A percentile compares a stretch with the other conserved stretches of the same genome.
These are phyloP conservation scores for Forsythia viridissima DNA, from an alignment of 257 asterid genomes.

Conservation along the genomic window DNA sequence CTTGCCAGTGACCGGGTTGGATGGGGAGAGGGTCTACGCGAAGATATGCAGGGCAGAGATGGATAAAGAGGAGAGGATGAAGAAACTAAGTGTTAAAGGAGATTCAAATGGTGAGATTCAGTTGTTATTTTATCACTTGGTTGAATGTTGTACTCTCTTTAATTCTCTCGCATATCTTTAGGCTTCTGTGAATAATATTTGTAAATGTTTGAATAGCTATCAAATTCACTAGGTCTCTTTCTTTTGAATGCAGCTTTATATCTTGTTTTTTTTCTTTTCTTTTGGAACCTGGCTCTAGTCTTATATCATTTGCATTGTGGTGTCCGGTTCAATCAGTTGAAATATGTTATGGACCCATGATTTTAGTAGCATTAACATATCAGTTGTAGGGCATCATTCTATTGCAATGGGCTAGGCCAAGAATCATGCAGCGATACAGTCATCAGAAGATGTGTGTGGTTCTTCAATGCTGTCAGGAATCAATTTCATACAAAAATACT, in stretches of 20 bases:
- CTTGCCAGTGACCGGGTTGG: conserved; percentile 86
- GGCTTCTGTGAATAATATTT: neutral
- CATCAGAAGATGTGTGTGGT: neutral
- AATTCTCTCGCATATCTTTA: neutral
- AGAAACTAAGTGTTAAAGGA: conserved; percentile 40
- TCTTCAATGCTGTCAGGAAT: neutral
- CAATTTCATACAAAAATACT: neutral
- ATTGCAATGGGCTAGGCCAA: neutral
- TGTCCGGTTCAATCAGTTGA: neutral
- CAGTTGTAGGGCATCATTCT: too few species aligned
- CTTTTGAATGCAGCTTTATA: neutral
- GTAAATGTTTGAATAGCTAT: neutral
- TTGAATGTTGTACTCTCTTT: neutral
- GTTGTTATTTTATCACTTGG: conserved; percentile 1
- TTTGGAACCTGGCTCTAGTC: neutral
- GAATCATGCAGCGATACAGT: neutral
- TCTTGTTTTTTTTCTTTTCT: neutral
- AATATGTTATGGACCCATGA: neutral
- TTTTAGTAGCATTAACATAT: neutral
- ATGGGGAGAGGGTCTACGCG: conserved; percentile 92
- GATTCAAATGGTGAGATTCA: conserved; percentile 48
- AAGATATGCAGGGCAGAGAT: conserved; percentile 54
- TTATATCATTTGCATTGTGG: neutral
- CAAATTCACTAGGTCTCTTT: neutral
- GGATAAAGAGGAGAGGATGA: conserved; percentile 44